These are phyloP conservation scores for Trypanosoma conorhini DNA, from an alignment of 208 protist genomes.

Conservation along the genomic window DNA sequence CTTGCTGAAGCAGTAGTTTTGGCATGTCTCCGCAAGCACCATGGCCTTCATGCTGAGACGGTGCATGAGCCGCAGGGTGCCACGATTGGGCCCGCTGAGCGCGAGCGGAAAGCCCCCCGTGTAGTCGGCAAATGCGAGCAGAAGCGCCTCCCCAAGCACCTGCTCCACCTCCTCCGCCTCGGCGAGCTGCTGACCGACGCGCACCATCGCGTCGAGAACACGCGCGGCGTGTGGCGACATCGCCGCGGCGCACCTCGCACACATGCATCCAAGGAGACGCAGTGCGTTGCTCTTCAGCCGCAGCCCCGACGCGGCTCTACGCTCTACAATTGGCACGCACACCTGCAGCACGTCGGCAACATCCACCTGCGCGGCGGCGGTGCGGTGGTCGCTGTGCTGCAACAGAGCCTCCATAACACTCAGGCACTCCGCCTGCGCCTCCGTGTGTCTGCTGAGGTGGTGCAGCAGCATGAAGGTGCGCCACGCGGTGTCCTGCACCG, in stretches of 20 bases:
- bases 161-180: slow-evolving; percentile 13
- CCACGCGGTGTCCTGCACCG: slow-evolving; percentile 13
- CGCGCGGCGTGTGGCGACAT: neutral
- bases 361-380: slow-evolving; percentile 18
- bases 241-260: neutral
- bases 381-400: neutral
- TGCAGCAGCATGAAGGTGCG: slow-evolving; percentile 27
- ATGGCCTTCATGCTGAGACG: slow-evolving; percentile 45
- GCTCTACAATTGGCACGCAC: slow-evolving; percentile 28
- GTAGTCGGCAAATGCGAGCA: slow-evolving; percentile 41
- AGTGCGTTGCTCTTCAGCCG: neutral
- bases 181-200: neutral
- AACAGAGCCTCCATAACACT: slow-evolving; percentile 31
- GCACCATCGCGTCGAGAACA: slow-evolving; percentile 3
- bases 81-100: slow-evolving; percentile 9
- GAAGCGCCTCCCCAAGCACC: slow-evolving; percentile 45
- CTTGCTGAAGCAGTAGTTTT: slow-evolving; percentile 40
- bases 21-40: slow-evolving; percentile 15
- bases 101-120: slow-evolving; percentile 31
- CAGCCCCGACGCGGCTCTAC: slow-evolving; percentile 12
- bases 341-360: slow-evolving; percentile 19
- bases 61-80: slow-evolving; percentile 32
- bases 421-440: slow-evolving; percentile 38
- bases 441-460: slow-evolving; percentile 24
- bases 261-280: neutral